A percentile compares a stretch with the other conserved stretches of the same genome.
Conservation (phyloP, 192 early-diverging fungal genomes). For the Podila clonocystis region DNA sequence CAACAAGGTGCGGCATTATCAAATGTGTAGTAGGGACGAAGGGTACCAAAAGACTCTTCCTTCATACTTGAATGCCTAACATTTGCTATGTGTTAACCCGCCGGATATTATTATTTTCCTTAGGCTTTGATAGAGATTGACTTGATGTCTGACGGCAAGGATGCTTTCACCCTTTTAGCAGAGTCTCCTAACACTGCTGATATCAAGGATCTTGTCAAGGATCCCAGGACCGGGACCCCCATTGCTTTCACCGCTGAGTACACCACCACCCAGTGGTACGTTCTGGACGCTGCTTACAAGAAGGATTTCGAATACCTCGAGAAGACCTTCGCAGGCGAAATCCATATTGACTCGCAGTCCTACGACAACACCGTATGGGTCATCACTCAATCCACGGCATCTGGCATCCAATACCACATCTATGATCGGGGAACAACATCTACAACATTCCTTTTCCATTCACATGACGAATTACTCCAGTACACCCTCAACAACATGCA, state of each 20-base stretch:
- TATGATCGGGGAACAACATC: constrained; percentile 10
- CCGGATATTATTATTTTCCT: neutral
- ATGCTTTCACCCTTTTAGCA: neutral
- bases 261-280: constrained; percentile 12
- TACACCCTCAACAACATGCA: constrained; percentile 30
- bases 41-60: neutral
- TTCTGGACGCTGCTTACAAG: constrained; percentile 15
- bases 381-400: constrained; percentile 12
- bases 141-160: neutral
- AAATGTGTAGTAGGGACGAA: neutral
- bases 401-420: constrained; percentile 15
- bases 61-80: neutral
- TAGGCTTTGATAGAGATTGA: constrained; percentile 16
- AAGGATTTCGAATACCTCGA: constrained; percentile 19
- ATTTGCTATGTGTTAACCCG: neutral
- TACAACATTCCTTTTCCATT: constrained; percentile 11
- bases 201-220: constrained; percentile 18
- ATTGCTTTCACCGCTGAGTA: constrained; percentile 8
- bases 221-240: constrained; percentile 8
- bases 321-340: constrained; percentile 10
- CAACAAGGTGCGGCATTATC: constrained; percentile 6
- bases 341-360: constrained; percentile 15
- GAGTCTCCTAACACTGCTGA: constrained; percentile 21
- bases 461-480: constrained; percentile 7
- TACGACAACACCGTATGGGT: constrained; percentile 24